A percentile compares a stretch with the other conserved stretches of the same genome.
Conservation (phyloP, 768 basidiomycete species). For the Phylloporus arenicola region DNA sequence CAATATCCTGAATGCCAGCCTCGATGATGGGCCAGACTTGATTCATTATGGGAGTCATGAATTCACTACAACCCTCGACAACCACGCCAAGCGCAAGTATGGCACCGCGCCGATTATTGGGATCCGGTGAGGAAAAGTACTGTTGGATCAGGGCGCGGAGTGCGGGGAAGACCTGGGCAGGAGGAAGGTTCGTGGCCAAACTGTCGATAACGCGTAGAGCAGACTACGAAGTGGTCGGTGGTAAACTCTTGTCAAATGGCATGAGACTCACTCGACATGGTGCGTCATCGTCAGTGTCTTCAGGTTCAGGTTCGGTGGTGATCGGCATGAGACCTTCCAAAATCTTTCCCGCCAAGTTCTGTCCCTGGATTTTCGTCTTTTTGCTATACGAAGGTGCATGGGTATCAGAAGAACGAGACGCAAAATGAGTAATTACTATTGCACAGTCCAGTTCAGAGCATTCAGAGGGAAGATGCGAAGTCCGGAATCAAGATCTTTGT, state of each 20-base stretch:
- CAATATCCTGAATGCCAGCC: slow-evolving; percentile 76
- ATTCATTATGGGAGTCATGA: slow-evolving; percentile 87
- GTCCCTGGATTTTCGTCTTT: slow-evolving; percentile 89
- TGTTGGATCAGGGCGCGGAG: slow-evolving; percentile 76
- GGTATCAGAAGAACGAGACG: background rate
- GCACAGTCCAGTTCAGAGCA: slow-evolving; percentile 92
- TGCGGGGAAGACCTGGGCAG: slow-evolving; percentile 92
- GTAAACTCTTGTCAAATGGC: background rate
- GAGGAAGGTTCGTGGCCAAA: slow-evolving; percentile 87
- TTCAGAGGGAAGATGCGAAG: slow-evolving; percentile 89
- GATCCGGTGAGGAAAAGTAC: slow-evolving; percentile 79
- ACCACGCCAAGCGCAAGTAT: slow-evolving; percentile 93
- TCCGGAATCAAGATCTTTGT: slow-evolving; percentile 67
- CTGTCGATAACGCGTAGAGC: slow-evolving; percentile 93
- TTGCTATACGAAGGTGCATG: slow-evolving; percentile 51
- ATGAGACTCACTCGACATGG: slow-evolving; percentile 70
- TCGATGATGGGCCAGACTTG: slow-evolving; percentile 95
- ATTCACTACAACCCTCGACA: slow-evolving; percentile 97
- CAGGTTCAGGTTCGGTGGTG: slow-evolving; percentile 88
- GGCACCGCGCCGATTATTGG: slow-evolving; percentile 80
- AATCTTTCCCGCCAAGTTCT: slow-evolving; percentile 78
- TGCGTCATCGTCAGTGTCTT: slow-evolving; percentile 89
- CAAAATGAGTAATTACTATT: slow-evolving; percentile 59
- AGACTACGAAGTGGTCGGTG: slow-evolving; percentile 45
- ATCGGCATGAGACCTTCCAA: slow-evolving; percentile 92